Base-by-base conservation (phyloP, 177 flowering plant species). In the Tripterygium wilfordii region DNA sequence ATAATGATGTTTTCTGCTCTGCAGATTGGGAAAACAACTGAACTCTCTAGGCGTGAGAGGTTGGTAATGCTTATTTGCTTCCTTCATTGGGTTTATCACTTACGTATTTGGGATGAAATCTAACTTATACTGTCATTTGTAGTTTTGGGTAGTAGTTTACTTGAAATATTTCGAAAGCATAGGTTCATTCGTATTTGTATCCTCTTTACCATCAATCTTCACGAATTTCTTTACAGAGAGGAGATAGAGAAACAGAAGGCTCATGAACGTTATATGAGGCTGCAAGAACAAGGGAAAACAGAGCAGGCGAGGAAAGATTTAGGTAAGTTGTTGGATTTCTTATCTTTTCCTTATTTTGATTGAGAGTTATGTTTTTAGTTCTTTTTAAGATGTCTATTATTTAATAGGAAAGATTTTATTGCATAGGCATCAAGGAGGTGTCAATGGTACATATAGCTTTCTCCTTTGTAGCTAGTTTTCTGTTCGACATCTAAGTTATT, bases 21-120 rank as follows among this genome's bases (percentile, higher is more conserved):
- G 53, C 75, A 88, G 97, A 15, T 64, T 3, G 89, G 76, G 61
- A 85, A 80, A 69, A 74, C 87, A 53, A 81, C 88, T 48, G 97
- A 85, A 58, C 92, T 88, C 48, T 83, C 97, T 33, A 78, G 97
- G 56, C 95, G 97, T 65, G 97, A 88, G 67, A 83, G 97, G 97
- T 85, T 12, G 42, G 70, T 56, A 9, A 24, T 7, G n/a, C n/a
- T n/a, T n/a, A n/a, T n/a, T n/a, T n/a, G n/a, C n/a, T n/a, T n/a
- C n/a, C n/a, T n/a, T n/a, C n/a, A n/a, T n/a, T n/a, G n/a, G 35
- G 27, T 3, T 12, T 22, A 30, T 51, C 10, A 5, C 21, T 17
- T 17, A 19, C 13, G 14, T 32, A 4, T 32, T 4, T 32, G 6
- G 13, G 6, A 3, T n/a, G n/a, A n/a, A n/a, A n/a, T n/a, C n/a